Evolutionary conservation across 495 filamentous ascomycete genomes (phyloP).

Genomic region (Penicillium alfredii): DNA sequence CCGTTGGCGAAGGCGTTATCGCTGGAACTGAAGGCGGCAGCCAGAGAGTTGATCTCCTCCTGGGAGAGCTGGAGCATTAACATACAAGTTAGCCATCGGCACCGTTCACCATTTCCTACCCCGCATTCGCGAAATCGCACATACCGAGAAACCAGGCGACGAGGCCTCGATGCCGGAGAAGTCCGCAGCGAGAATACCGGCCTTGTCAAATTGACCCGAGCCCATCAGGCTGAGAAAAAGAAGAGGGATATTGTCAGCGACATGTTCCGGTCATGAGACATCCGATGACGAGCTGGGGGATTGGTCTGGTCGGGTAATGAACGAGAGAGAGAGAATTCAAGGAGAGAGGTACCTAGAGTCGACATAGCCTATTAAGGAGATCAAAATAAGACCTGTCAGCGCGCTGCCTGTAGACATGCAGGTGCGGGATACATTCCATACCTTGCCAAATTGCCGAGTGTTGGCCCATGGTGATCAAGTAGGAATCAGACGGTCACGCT

Average conservation of each 20-base stretch:
- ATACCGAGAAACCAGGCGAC: conserved; percentile 65
- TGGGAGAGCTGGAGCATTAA: conserved; percentile 27
- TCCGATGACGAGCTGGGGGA: too few species aligned
- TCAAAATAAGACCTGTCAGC: too few species aligned
- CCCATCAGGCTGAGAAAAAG: conserved; percentile 63
- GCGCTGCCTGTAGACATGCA: too few species aligned
- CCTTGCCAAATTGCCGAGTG: conserved; percentile 53
- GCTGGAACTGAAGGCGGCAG: conserved; percentile 26
- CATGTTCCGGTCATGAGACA: too few species aligned
- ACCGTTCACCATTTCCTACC: conserved; percentile 4
- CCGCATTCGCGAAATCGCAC: conserved; percentile 18
- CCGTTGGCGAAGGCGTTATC: conserved; percentile 42
- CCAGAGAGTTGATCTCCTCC: conserved; percentile 34
- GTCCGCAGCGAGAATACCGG: conserved; percentile 74
- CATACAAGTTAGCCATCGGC: too few species aligned
- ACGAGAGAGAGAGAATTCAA: neutral
- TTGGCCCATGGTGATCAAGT: conserved; percentile 32
- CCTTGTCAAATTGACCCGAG: conserved; percentile 78
- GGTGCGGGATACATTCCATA: conserved; percentile 26
- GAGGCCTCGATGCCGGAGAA: conserved; percentile 80
- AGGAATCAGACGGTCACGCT: conserved; percentile 3
- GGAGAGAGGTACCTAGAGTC: conserved; percentile 54
- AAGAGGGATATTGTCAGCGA: conserved; percentile 1
- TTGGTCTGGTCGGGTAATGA: conserved; percentile 1
- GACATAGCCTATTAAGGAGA: conserved; percentile 50